Evolutionary conservation across 108 stramenopile genomes (phyloP), one percentile per base, ranked within the genome.

Genomic region (Fragilariopsis cylindrus): DNA sequence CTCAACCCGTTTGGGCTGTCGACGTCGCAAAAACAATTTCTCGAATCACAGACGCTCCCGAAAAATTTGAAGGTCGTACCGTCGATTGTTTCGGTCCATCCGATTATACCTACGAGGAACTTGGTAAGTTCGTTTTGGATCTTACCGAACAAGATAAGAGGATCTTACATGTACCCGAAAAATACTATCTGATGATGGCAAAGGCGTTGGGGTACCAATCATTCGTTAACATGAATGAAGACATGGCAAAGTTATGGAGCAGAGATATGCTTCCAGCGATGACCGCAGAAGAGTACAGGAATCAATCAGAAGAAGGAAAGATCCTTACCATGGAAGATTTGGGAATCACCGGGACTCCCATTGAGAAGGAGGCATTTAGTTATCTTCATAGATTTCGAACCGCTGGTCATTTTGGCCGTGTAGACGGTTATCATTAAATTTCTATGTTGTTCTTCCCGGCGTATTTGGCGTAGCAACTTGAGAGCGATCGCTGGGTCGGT

Each of bases 1-100:
- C 96, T 30, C 96, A 98, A 82, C 99, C 99, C 9, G 94, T 98
- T 0, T 98, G 90, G 76, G 97, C 83, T 8, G 92, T 75, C 12
- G 97, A 99, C 82, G 98, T 98, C 30, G 97, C 96, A 48, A 78
- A 85, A 65, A 94, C 93, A 39, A 88, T 98, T 76, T 58, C 75
- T 47, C 68, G 84, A 47, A 84, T 94, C 70, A 75, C 84, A 42
- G 83, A 94, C 77, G 84, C 91, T 73, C 91, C 93, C 4, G 76
- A 84, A 41, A 86, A 81, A 63, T 96, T 92, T 65, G 90, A 85
- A 53, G 98, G 98, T 11, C 84, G 89, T 53, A 88, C 90, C 4
- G 91, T 97, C 4, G 96, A 98, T 68, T 90, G 96, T 66, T 96
- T 94, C 60, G 99, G 99, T 9, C 92, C 93, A 0, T 78, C 89